A percentile compares a stretch with the other conserved stretches of the same genome.
Evolutionary conservation across 2,329 filamentous ascomycete species (phyloP).

Genomic region (Clonostachys solani): DNA sequence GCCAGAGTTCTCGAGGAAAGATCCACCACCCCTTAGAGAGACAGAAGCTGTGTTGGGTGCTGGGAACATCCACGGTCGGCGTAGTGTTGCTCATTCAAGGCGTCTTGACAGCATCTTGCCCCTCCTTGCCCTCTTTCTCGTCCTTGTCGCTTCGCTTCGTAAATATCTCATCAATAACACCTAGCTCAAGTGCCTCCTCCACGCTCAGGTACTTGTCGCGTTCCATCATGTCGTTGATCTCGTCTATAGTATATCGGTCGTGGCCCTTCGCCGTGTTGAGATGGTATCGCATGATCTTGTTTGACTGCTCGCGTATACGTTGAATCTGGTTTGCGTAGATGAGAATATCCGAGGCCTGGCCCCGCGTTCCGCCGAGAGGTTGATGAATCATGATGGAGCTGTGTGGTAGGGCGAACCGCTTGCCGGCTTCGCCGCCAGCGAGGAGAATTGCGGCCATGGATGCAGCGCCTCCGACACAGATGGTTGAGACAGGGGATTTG

Average conservation of each 20-base stretch:
- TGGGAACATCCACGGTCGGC: no score
- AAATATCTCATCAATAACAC: conserved; percentile 88
- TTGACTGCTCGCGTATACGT: conserved; percentile 77
- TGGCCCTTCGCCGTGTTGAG: conserved; percentile 72
- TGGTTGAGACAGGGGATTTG: conserved; percentile 84
- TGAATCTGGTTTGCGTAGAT: conserved; percentile 98
- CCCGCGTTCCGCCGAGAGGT: conserved; percentile 70
- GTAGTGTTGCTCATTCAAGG: neutral
- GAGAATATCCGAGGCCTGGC: conserved; percentile 75
- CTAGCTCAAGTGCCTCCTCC: conserved; percentile 81
- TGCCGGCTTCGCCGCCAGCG: conserved; percentile 78
- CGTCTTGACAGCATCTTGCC: neutral
- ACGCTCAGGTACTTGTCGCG: conserved; percentile 91
- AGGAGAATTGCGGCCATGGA: conserved; percentile 92
- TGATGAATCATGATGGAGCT: conserved; percentile 97
- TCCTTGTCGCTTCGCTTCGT: conserved; percentile 48
- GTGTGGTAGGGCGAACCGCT: conserved; percentile 87
- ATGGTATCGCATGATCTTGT: conserved; percentile 84
- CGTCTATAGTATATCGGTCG: conserved; percentile 73
- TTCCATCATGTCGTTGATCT: conserved; percentile 95
- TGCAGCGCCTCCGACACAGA: conserved; percentile 90
- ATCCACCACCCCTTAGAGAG: no score
- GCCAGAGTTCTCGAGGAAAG: no score
- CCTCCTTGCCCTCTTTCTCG: conserved; percentile 24
- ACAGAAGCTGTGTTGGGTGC: no score